These are phyloP conservation scores for Zymoseptoria pseudotritici DNA, from an alignment of 2,329 filamentous ascomycete genomes.

Conservation along the genomic window DNA sequence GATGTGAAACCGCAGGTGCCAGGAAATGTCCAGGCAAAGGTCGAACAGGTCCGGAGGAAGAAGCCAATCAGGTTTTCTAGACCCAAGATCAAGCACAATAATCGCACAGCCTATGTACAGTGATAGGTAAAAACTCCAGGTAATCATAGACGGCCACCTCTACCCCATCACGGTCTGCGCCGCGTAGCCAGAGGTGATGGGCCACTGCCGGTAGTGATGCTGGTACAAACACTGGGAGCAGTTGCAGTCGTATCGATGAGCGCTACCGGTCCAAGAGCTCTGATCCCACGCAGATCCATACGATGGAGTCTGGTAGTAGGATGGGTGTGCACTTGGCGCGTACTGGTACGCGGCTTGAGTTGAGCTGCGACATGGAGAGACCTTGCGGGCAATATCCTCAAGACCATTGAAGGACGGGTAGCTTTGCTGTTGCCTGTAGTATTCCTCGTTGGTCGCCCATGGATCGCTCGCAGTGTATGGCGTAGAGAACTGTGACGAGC, in stretches of 20 bases:
- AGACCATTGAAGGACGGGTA: conserved; percentile 28
- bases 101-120: background rate
- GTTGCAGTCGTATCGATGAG: conserved; percentile 30
- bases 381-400: conserved; percentile 26
- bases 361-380: conserved; percentile 26
- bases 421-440: conserved; percentile 27
- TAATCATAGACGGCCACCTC: background rate
- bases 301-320: conserved; percentile 22
- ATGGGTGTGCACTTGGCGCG: conserved; percentile 17
- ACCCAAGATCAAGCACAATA: background rate
- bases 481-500: conserved; percentile 27
- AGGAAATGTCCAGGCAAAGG: background rate
- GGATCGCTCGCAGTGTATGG: conserved; percentile 28
- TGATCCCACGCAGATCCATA: conserved; percentile 30
- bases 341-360: conserved; percentile 26
- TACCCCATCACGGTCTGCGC: conserved; percentile 33
- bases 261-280: conserved; percentile 23
- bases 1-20: background rate
- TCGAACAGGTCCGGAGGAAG: background rate
- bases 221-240: conserved; percentile 30
- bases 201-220: conserved; percentile 29
- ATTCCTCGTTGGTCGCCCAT: conserved; percentile 27
- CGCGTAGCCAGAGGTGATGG: conserved; percentile 25
- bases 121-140: background rate
- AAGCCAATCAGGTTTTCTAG: background rate